phyloP scores from a whole-genome alignment of 2,329 filamentous ascomycete species.

The Tolypocladium tropicale region DNA sequence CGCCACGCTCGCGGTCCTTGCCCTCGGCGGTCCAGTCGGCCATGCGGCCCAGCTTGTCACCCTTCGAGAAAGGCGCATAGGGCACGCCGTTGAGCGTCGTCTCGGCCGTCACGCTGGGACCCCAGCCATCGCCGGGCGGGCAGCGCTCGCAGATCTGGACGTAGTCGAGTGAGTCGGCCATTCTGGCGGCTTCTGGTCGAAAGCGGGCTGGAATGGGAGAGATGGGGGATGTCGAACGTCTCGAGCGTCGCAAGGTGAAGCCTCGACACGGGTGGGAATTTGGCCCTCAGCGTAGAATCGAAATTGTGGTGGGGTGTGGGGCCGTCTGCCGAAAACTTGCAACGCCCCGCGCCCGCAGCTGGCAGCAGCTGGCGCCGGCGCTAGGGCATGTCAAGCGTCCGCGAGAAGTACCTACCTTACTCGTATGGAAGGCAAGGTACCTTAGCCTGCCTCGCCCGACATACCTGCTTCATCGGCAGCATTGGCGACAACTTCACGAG shows the following conservation, averaged over 20 bases:
- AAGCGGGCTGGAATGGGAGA: slow-evolving; percentile 1
- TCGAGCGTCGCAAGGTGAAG: slow-evolving; percentile 7
- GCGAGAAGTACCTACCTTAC: too few species aligned
- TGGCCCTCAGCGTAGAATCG: slow-evolving; percentile 19
- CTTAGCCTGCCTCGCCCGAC: background rate
- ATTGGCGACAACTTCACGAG: too few species aligned
- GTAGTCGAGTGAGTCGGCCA: slow-evolving; percentile 46
- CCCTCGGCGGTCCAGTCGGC: slow-evolving; percentile 93
- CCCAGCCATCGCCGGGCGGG: slow-evolving; percentile 75
- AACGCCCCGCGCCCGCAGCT: slow-evolving; percentile 16
- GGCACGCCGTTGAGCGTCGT: slow-evolving; percentile 91
- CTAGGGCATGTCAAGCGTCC: background rate
- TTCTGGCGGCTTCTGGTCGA: slow-evolving; percentile 13
- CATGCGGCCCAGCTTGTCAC: slow-evolving; percentile 97
- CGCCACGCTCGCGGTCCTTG: slow-evolving; percentile 72
- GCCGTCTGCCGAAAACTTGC: slow-evolving; percentile 16
- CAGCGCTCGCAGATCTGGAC: slow-evolving; percentile 60
- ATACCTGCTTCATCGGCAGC: background rate
- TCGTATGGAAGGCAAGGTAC: too few species aligned
- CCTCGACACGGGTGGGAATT: slow-evolving; percentile 18
- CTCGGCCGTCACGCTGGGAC: slow-evolving; percentile 70
- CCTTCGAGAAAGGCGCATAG: slow-evolving; percentile 96
- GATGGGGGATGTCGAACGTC: background rate
- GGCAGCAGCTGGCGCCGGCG: background rate
- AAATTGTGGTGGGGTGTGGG: slow-evolving; percentile 34